Evolutionary conservation across 1,284 basidiomycete genomes (phyloP).

Genomic region (Ustilago cynodontis): DNA sequence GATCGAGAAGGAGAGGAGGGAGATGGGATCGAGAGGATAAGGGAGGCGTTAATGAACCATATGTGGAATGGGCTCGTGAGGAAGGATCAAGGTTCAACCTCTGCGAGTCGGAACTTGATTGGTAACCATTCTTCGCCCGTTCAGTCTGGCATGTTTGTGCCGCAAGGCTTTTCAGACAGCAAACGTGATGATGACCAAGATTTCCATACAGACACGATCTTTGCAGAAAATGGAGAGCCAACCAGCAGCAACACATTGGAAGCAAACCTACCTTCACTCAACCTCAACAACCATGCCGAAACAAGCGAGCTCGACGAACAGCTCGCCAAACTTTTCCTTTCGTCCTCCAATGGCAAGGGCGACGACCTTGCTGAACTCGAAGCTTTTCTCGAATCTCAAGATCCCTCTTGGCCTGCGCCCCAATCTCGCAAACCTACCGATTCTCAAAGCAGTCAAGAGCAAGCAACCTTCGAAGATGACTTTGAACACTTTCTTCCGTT

Average conservation of each 20-base stretch:
- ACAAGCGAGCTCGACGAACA: conserved; percentile 33
- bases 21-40: conserved; percentile 55
- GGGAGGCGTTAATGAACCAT: conserved; percentile 60
- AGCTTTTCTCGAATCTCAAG: conserved; percentile 47
- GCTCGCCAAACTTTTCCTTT: conserved; percentile 39
- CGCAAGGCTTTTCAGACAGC: conserved; percentile 21
- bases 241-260: not conserved
- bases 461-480: conserved; percentile 39
- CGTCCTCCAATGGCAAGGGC: conserved; percentile 7
- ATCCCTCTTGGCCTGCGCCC: conserved; percentile 46
- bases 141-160: not conserved
- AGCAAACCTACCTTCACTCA: conserved; percentile 7
- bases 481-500: conserved; percentile 51
- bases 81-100: conserved; percentile 18
- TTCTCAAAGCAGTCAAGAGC: not conserved
- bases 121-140: not conserved
- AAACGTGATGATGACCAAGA: conserved; percentile 15
- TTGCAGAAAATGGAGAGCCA: not conserved
- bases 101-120: not conserved
- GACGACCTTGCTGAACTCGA: conserved; percentile 43
- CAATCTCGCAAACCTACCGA: not conserved
- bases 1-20: conserved; percentile 31
- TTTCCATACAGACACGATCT: not conserved
- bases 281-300: conserved; percentile 16
- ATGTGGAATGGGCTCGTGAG: conserved; percentile 57